Evolutionary conservation across 2,329 filamentous ascomycete species (phyloP).

Genomic region (Colletotrichum lupini): DNA sequence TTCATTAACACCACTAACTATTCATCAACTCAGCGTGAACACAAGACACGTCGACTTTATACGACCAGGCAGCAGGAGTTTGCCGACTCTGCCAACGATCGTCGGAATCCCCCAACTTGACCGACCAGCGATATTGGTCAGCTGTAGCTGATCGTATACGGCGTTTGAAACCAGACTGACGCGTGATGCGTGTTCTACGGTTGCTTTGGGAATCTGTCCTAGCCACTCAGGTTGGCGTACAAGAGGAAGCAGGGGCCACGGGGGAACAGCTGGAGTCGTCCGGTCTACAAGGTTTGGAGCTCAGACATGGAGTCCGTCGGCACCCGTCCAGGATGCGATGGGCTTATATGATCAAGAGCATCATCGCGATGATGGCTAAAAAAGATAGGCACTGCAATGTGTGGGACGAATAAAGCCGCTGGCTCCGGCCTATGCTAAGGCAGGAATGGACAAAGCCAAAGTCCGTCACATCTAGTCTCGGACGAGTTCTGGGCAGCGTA

Average conservation of each 20-base stretch:
- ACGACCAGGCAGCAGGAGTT: neutral
- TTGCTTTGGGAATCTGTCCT: neutral
- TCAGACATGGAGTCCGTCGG: neutral
- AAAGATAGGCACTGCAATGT: too few relatives aligned
- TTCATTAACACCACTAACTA: too few relatives aligned
- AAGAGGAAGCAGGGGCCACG: neutral
- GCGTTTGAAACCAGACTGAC: neutral
- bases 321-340: neutral
- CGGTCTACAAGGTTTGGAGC: slow-evolving; percentile 14
- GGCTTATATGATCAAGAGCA: neutral
- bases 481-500: too few relatives aligned
- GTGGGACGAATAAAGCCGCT: neutral
- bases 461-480: too few relatives aligned
- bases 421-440: neutral
- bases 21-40: too few relatives aligned
- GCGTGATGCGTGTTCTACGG: slow-evolving; percentile 28
- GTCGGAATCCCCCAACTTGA: neutral
- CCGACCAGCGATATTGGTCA: neutral
- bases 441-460: too few relatives aligned
- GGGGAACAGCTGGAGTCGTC: slow-evolving; percentile 21
- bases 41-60: neutral
- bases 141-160: neutral
- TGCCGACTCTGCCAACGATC: neutral
- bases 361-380: neutral
- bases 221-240: slow-evolving; percentile 5